Conservation (phyloP, 306 rosid genomes). For the Quercus glauca region DNA sequence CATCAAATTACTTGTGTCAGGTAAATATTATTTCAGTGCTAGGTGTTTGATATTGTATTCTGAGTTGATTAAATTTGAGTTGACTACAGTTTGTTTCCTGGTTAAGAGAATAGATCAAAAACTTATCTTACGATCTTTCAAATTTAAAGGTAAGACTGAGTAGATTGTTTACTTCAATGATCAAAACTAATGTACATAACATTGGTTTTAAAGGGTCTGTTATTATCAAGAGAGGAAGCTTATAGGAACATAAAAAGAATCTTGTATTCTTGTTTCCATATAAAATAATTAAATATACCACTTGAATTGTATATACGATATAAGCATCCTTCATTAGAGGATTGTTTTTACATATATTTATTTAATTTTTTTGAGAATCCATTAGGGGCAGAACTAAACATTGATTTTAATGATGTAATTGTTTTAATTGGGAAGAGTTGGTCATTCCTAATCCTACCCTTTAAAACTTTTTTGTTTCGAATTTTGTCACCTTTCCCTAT, state of each 20-base stretch:
- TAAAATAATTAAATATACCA: neutral
- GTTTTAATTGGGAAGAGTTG: neutral
- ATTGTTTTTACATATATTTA: no score
- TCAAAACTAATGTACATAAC: neutral
- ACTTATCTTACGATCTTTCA: neutral
- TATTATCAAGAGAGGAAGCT: neutral
- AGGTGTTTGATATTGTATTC: neutral
- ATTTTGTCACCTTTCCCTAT: conserved; percentile 7
- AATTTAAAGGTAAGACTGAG: neutral
- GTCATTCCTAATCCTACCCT: neutral
- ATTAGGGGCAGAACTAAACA: neutral
- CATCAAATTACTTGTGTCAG: conserved; percentile 86
- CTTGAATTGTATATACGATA: neutral
- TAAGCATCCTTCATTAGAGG: neutral
- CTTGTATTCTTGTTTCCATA: neutral
- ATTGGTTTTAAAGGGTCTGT: neutral
- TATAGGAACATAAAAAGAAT: neutral
- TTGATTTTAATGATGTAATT: neutral
- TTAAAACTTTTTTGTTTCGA: neutral
- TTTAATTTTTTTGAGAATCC: no score
- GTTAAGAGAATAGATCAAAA: neutral
- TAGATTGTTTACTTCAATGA: neutral
- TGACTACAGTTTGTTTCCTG: neutral
- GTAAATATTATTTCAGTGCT: conserved; percentile 28
- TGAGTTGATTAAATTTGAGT: neutral